Evolutionary conservation across 176 grass and related monocot genomes (phyloP).

Genomic region (Oryza punctata): DNA sequence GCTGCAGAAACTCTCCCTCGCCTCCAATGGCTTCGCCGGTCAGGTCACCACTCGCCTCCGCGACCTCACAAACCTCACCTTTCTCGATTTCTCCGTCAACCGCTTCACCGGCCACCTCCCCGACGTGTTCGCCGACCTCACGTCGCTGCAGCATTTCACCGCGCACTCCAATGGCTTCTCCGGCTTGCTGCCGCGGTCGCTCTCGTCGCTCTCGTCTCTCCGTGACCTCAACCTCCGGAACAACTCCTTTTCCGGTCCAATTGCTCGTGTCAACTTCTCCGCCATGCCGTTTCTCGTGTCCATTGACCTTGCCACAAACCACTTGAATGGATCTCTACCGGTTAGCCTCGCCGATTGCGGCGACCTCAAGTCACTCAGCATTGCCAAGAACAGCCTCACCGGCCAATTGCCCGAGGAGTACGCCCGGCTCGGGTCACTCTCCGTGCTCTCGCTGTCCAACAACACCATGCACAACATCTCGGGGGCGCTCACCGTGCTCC

Average conservation of each 20-base stretch:
- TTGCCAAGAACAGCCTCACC: constrained; percentile 79
- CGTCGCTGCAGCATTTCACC: constrained; percentile 52
- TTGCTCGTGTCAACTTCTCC: constrained; percentile 71
- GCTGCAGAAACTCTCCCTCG: constrained; percentile 63
- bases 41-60: constrained; percentile 46
- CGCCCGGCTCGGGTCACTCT: constrained; percentile 52
- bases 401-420: constrained; percentile 63
- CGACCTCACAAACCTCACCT: constrained; percentile 50
- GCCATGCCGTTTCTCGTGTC: constrained; percentile 56
- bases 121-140: constrained; percentile 66
- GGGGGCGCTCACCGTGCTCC: constrained; percentile 48
- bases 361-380: constrained; percentile 69
- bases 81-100: constrained; percentile 69
- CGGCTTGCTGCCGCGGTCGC: constrained; percentile 58
- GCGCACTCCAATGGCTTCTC: constrained; percentile 72
- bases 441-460: constrained; percentile 82
- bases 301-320: constrained; percentile 81
- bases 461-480: constrained; percentile 88
- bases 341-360: constrained; percentile 58
- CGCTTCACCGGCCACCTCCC: constrained; percentile 69
- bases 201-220: constrained; percentile 51
- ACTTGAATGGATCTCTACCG: constrained; percentile 68
- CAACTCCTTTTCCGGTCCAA: constrained; percentile 69
- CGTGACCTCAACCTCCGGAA: constrained; percentile 76
- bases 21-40: constrained; percentile 62